phyloP scores from a whole-genome alignment of 176 grass and related monocot species.

The Paspalum vaginatum region DNA sequence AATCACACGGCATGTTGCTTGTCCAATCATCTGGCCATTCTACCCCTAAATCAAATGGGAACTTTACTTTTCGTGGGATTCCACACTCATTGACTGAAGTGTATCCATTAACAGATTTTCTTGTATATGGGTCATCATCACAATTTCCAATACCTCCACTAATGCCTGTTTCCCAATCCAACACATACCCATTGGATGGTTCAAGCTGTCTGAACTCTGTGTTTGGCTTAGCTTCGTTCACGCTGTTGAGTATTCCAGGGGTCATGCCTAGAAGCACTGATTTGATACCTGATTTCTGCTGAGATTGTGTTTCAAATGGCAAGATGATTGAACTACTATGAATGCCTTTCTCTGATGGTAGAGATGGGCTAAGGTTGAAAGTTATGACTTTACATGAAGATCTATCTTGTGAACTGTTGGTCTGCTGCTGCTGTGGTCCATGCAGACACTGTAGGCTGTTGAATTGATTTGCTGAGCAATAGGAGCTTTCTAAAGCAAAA shows the following conservation, averaged over 20 bases:
- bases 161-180: conserved; percentile 39
- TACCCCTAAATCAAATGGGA: conserved; percentile 55
- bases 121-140: conserved; percentile 29
- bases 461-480: conserved; percentile 48
- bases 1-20: conserved; percentile 58
- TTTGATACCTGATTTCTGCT: conserved; percentile 44
- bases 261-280: conserved; percentile 62
- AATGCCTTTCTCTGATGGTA: conserved; percentile 44
- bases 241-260: conserved; percentile 48
- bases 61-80: conserved; percentile 42
- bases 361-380: conserved; percentile 36
- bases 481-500: conserved; percentile 55
- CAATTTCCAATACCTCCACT: conserved; percentile 37
- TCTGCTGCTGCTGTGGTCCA: conserved; percentile 34
- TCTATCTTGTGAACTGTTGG: conserved; percentile 43
- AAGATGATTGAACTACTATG: conserved; percentile 48
- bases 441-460: conserved; percentile 44
- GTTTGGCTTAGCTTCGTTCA: conserved; percentile 39
- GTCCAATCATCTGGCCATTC: conserved; percentile 71
- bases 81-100: conserved; percentile 27
- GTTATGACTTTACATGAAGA: conserved; percentile 50
- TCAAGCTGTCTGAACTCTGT: conserved; percentile 45
- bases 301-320: conserved; percentile 48
- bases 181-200: conserved; percentile 39
- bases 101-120: conserved; percentile 32